Conservation (phyloP, 2,329 filamentous ascomycete genomes). For the Aspergillus transmontanensis region DNA sequence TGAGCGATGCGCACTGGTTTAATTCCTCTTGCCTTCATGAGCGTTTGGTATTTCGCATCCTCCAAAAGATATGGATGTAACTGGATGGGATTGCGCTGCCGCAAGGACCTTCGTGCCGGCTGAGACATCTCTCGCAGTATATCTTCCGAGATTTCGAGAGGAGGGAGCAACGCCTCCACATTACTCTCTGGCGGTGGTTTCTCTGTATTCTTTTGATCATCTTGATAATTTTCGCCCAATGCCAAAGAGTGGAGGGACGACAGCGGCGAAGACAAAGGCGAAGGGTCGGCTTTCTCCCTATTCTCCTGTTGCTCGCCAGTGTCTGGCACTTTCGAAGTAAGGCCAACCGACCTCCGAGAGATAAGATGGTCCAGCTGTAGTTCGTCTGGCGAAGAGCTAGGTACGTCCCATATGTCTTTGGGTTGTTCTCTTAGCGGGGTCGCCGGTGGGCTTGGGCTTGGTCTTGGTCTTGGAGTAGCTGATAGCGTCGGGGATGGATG, state of each 20-base stretch:
- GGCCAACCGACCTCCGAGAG: constrained; percentile 14
- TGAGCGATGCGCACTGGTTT: constrained; percentile 43
- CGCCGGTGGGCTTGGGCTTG: constrained; percentile 8
- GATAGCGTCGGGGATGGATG: constrained; percentile 9
- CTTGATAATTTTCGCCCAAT: constrained; percentile 12
- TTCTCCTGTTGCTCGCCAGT: constrained; percentile 7
- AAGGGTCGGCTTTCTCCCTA: constrained; percentile 26
- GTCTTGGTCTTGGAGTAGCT: constrained; percentile 8
- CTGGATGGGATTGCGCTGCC: constrained; percentile 52
- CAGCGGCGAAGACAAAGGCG: constrained; percentile 41
- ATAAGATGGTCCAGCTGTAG: constrained; percentile 33
- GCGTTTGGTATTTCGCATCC: constrained; percentile 45
- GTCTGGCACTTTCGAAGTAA: constrained; percentile 10
- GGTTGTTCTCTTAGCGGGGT: constrained; percentile 19
- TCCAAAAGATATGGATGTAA: constrained; percentile 52
- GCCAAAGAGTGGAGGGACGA: constrained; percentile 30
- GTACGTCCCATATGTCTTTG: constrained; percentile 30
- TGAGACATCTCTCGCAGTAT: constrained; percentile 28
- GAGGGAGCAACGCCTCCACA: constrained; percentile 20
- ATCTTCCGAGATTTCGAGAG: constrained; percentile 31
- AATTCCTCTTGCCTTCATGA: constrained; percentile 45
- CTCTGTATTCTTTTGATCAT: background rate
- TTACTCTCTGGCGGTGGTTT: constrained; percentile 6
- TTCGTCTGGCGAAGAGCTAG: constrained; percentile 41
- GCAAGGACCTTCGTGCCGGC: constrained; percentile 37